Conservation (phyloP, 345 rosid genomes). For the Zanthoxylum bungeanum region DNA sequence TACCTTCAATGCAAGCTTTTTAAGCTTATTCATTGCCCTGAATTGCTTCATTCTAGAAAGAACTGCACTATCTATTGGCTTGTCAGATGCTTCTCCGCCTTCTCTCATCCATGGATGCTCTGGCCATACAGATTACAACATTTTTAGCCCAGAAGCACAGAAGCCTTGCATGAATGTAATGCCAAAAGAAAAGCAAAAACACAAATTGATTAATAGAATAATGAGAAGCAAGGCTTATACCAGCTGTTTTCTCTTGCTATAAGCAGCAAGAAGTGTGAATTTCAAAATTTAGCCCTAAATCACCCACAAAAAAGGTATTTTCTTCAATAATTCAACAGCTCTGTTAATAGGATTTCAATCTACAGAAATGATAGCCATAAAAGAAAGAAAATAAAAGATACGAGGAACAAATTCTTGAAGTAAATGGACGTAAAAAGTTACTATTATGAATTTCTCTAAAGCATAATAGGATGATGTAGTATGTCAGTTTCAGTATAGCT, state of each 20-base stretch:
- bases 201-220: not conserved
- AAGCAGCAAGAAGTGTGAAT: not conserved
- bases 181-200: not conserved
- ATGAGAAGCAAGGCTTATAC: not conserved
- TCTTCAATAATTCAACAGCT: not conserved
- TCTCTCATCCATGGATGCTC: constrained; percentile 86
- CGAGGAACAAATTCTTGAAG: not conserved
- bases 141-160: constrained; percentile 17
- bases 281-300: not conserved
- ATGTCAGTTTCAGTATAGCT: not conserved
- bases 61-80: constrained; percentile 65
- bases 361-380: not conserved
- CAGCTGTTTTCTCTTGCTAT: not conserved
- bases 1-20: constrained; percentile 84
- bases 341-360: not conserved
- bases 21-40: too few relatives aligned
- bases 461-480: not conserved
- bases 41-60: too few relatives aligned
- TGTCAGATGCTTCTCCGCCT: constrained; percentile 77
- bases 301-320: not conserved
- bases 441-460: not conserved
- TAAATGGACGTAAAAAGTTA: constrained; percentile 1
- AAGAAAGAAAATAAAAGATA: not conserved
- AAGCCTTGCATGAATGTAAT: not conserved
- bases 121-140: constrained; percentile 20